These are phyloP conservation scores for Termitomyces sp. DNA, from an alignment of 768 basidiomycete species.

Conservation along the genomic window DNA sequence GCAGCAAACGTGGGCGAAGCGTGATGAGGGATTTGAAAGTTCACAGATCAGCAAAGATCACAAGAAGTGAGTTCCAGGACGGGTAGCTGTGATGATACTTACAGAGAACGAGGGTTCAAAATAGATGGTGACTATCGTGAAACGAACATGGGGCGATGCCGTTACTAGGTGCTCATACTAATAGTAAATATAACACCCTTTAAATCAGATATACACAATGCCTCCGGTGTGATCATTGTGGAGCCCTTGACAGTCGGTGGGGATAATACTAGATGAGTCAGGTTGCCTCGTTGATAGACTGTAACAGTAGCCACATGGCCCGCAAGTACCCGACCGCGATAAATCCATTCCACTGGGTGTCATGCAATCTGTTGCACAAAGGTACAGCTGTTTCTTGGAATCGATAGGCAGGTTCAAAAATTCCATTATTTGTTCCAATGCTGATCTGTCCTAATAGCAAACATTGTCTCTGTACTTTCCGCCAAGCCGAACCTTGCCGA, in stretches of 20 bases:
- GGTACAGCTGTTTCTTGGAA: too few species aligned
- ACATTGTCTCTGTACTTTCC: too few species aligned
- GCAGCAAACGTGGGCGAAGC: constrained; percentile 15
- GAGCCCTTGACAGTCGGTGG: constrained; percentile 10
- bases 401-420: too few species aligned
- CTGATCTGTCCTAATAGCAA: too few species aligned
- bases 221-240: constrained; percentile 10
- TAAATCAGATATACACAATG: constrained; percentile 2
- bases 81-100: background rate
- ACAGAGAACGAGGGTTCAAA: constrained; percentile 3
- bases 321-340: background rate
- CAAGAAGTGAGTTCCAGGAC: background rate
- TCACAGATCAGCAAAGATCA: constrained; percentile 5
- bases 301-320: background rate
- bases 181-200: constrained; percentile 2
- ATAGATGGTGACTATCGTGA: background rate
- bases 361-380: background rate
- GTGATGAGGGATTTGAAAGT: constrained; percentile 8
- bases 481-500: too few species aligned
- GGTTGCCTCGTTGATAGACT: constrained; percentile 7
- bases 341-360: background rate
- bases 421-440: too few species aligned
- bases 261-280: constrained; percentile 9
- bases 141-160: constrained; percentile 2
- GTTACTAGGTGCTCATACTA: constrained; percentile 1